Percentiles rank a stretch among this genome's conserved stretches.
phyloP scores from a whole-genome alignment of 495 filamentous ascomycete species.

The Chaetomium fimeti region DNA sequence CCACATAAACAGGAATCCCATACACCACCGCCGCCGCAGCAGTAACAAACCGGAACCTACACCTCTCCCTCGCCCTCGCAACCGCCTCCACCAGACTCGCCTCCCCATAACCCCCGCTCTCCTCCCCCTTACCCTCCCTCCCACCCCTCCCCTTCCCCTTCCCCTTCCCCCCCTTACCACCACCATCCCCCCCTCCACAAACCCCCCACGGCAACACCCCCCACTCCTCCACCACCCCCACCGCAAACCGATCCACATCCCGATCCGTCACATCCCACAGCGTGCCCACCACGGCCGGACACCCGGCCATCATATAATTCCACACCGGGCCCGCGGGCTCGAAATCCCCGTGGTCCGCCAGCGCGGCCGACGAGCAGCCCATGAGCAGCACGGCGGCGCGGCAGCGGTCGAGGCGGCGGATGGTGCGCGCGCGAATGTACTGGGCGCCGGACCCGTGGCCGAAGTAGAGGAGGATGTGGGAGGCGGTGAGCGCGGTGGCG shows the following conservation, averaged over 20 bases:
- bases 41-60: conserved; percentile 85
- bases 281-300: conserved; percentile 79
- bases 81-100: conserved; percentile 74
- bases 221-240: conserved; percentile 75
- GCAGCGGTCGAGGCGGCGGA: conserved; percentile 73
- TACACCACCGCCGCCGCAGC: conserved; percentile 92
- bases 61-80: conserved; percentile 65
- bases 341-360: conserved; percentile 81
- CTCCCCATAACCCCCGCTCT: conserved; percentile 19
- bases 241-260: conserved; percentile 90
- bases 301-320: conserved; percentile 84
- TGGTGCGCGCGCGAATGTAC: conserved; percentile 77
- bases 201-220: conserved; percentile 58
- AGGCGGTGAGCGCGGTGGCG: conserved; percentile 55
- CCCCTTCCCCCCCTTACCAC: conserved; percentile 29
- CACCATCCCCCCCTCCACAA: conserved; percentile 29
- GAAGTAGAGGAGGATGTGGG: conserved; percentile 82
- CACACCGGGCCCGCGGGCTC: conserved; percentile 86
- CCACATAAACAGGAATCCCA: conserved; percentile 86
- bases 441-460: conserved; percentile 95
- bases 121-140: conserved; percentile 19
- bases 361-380: conserved; percentile 79
- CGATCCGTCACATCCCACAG: conserved; percentile 98
- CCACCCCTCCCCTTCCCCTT: conserved; percentile 30
- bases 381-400: conserved; percentile 74